These are phyloP conservation scores for Aspergillus hortae DNA, from an alignment of 2,329 filamentous ascomycete species.

Conservation along the genomic window DNA sequence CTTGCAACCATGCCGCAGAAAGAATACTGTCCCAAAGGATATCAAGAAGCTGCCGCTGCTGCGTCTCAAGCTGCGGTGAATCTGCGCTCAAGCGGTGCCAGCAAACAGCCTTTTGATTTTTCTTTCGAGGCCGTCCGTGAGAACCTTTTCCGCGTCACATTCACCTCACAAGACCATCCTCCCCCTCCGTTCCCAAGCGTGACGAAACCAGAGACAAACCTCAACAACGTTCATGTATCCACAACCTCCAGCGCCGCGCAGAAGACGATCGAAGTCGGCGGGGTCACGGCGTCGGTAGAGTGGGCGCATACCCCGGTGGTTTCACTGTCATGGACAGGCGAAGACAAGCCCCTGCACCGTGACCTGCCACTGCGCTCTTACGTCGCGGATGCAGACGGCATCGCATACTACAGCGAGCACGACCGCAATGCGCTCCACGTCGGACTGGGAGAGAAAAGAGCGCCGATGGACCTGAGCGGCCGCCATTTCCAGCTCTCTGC, in stretches of 20 bases:
- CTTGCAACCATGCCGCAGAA: slow-evolving; percentile 46
- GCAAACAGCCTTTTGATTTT: slow-evolving; percentile 51
- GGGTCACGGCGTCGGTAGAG: slow-evolving; percentile 54
- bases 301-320: slow-evolving; percentile 59
- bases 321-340: slow-evolving; percentile 51
- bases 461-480: slow-evolving; percentile 68
- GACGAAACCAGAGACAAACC: slow-evolving; percentile 39
- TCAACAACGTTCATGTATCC: slow-evolving; percentile 31
- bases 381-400: slow-evolving; percentile 56
- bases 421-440: slow-evolving; percentile 63
- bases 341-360: slow-evolving; percentile 53
- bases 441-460: slow-evolving; percentile 68
- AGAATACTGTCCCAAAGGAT: slow-evolving; percentile 42
- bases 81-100: slow-evolving; percentile 40
- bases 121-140: slow-evolving; percentile 60
- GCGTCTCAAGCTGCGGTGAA: slow-evolving; percentile 30
- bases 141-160: slow-evolving; percentile 66
- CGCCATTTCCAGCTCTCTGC: slow-evolving; percentile 64
- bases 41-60: slow-evolving; percentile 25
- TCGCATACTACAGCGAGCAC: slow-evolving; percentile 64
- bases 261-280: slow-evolving; percentile 46
- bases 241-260: slow-evolving; percentile 31
- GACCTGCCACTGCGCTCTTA: slow-evolving; percentile 67
- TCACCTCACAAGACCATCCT: slow-evolving; percentile 59
- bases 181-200: slow-evolving; percentile 64